Base-by-base conservation (phyloP, 805 yeast species). In the Grigorovia transvaalensis region DNA sequence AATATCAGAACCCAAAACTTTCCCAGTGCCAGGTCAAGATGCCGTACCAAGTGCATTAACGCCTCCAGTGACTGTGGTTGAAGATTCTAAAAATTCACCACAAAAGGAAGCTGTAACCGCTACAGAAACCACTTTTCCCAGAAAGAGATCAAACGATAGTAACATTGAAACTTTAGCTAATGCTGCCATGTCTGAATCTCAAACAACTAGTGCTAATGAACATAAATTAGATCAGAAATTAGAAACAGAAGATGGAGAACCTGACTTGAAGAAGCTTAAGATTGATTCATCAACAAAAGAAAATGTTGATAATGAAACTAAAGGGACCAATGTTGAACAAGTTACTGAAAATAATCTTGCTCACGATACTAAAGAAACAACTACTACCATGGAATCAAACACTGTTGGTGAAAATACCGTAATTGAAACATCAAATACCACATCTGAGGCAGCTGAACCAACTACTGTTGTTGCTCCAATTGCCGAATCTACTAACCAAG, bases 101-200 rank as follows among this genome's bases (percentile, higher is more conserved):
- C 18, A 20, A 17, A 44, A n/a, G 44, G 44, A 8, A 52, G 8
- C n/a, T 13, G 42, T 45, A 17, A 50, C 42, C 12, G 41, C 17
- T 18, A 45, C 50, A 46, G 54, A 52, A 29, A 54, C 54, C 15
- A 50, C 49, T 3, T 29, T 58, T 15, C 65, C 68, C 5, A 63
- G 62, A 48, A 66, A 65, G 50, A 64, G 69, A 55, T 54, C 60
- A 7, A 52, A 57, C 49, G 67, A 63, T 45, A 64, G 63, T 15
- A 63, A 61, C 12, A 65, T 64, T 47, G 58, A 63, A 48, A 62
- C 66, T 1, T 52, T 63, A 45, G 65, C 64, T 5, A 59, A 61
- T 50, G 68, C 67, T 51, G 63, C 68, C 19, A 57, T 58, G 6
- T 43, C 53, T 2, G 30, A 45, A 18, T 45, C 53, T 12, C 46